phyloP scores from a whole-genome alignment of 352 stramenopile species.

The Phytophthora nicotianae region DNA sequence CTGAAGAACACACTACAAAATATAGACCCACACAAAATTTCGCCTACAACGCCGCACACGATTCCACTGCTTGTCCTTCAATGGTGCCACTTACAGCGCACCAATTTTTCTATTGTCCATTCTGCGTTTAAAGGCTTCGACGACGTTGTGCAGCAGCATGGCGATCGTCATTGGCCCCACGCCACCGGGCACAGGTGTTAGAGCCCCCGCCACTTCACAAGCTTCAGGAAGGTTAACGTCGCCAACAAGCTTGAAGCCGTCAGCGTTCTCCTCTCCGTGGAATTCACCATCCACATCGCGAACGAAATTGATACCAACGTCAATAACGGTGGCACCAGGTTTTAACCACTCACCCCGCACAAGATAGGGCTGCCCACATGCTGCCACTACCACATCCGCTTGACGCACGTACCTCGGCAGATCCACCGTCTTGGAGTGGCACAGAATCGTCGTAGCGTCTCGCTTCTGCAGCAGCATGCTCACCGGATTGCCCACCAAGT shows the following conservation, averaged over 20 bases:
- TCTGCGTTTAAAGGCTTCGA: constrained; percentile 73
- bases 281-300: constrained; percentile 62
- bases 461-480: constrained; percentile 95
- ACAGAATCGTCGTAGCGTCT: constrained; percentile 98
- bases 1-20: background rate
- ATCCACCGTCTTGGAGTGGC: constrained; percentile 95
- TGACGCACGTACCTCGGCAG: constrained; percentile 86
- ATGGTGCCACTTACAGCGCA: constrained; percentile 22
- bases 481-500: constrained; percentile 98
- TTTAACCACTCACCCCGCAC: constrained; percentile 97
- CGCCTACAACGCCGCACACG: background rate
- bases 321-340: constrained; percentile 95
- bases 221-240: constrained; percentile 95
- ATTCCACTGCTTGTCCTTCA: background rate
- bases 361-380: constrained; percentile 95
- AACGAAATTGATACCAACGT: constrained; percentile 99
- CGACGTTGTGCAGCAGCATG: constrained; percentile 93
- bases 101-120: constrained; percentile 42
- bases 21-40: background rate
- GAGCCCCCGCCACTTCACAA: constrained; percentile 79
- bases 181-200: constrained; percentile 98
- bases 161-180: constrained; percentile 99
- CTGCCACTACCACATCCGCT: constrained; percentile 98
- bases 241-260: constrained; percentile 97
- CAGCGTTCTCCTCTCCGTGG: constrained; percentile 55